Percentiles rank a stretch among this genome's conserved stretches.
Conservation (phyloP, 371 early-diverging fungal genomes). For the Polyrhizophydium stewartii region DNA sequence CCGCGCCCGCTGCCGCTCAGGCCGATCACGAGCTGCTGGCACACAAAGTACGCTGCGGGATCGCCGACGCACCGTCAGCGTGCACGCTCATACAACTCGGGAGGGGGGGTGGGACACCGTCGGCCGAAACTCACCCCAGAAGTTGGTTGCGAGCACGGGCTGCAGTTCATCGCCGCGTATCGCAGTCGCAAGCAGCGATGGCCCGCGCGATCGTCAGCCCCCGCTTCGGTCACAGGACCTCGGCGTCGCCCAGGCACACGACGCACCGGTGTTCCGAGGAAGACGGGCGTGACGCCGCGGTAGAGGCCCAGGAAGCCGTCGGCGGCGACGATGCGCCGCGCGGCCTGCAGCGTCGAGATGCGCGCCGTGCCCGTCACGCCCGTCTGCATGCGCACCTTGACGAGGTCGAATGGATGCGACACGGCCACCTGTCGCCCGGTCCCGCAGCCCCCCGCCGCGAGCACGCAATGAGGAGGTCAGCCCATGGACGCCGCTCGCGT, state of each 20-base stretch:
- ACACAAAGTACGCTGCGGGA: not conserved
- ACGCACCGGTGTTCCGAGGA: constrained; percentile 27
- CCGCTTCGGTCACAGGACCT: too few relatives aligned
- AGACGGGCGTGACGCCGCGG: constrained; percentile 34
- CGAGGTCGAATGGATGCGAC: constrained; percentile 37
- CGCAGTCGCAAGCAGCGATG: not conserved
- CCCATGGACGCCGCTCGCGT: not conserved
- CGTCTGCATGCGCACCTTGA: constrained; percentile 36
- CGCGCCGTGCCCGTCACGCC: constrained; percentile 3
- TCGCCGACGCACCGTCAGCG: too few relatives aligned
- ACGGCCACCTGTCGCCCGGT: not conserved
- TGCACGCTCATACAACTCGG: too few relatives aligned
- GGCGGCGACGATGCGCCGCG: constrained; percentile 14
- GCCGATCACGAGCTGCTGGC: not conserved
- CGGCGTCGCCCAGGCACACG: not conserved
- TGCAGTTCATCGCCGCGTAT: too few relatives aligned
- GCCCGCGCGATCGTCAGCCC: too few relatives aligned
- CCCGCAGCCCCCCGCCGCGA: not conserved
- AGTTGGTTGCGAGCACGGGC: constrained; percentile 18
- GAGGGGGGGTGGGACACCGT: too few relatives aligned
- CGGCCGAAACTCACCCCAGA: constrained; percentile 11
- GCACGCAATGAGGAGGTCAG: not conserved
- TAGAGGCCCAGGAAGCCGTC: constrained; percentile 34
- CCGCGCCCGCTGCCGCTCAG: not conserved
- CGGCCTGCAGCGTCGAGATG: constrained; percentile 16